phyloP scores from a whole-genome alignment of 1,139 yeast genomes.

The Taphrina sp. region DNA sequence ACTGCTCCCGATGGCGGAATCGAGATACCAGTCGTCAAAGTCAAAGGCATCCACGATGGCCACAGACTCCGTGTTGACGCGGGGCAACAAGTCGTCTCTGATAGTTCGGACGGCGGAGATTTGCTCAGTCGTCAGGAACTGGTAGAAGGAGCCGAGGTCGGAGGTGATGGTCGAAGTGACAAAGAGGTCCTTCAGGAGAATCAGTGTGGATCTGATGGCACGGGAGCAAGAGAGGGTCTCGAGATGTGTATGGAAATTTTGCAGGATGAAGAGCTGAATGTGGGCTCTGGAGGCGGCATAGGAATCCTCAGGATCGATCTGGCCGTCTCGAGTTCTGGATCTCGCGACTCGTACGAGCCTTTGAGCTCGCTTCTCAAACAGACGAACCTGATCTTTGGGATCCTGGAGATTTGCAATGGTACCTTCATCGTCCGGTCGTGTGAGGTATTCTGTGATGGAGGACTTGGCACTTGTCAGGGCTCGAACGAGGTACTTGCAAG shows the following conservation, averaged over 20 bases:
- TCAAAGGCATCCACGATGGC: constrained; percentile 88
- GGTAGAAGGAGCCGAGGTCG: constrained; percentile 73
- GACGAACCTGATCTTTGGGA: constrained; percentile 5
- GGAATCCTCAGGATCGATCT: constrained; percentile 24
- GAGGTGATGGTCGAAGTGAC: constrained; percentile 70
- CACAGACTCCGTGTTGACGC: constrained; percentile 64
- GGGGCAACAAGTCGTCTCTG: constrained; percentile 45
- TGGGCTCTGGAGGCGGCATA: constrained; percentile 25
- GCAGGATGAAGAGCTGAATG: constrained; percentile 24
- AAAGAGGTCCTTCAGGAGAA: constrained; percentile 57
- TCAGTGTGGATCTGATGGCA: constrained; percentile 44
- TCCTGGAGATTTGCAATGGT: constrained; percentile 1
- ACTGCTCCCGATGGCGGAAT: constrained; percentile 79
- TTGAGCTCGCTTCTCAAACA: constrained; percentile 21
- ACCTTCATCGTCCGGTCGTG: not conserved
- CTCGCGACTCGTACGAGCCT: constrained; percentile 10
- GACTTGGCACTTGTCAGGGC: constrained; percentile 21
- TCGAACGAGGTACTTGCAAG: constrained; percentile 30
- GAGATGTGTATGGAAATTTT: constrained; percentile 7
- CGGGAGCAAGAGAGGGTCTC: not conserved
- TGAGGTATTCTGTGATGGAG: constrained; percentile 10
- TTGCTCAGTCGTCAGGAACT: constrained; percentile 51
- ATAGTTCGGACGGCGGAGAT: constrained; percentile 43
- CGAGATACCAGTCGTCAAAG: constrained; percentile 77
- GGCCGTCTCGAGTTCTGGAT: not conserved